Base-by-base conservation (phyloP, 1,139 yeast species). In the Meyerozyma elateridarum region DNA sequence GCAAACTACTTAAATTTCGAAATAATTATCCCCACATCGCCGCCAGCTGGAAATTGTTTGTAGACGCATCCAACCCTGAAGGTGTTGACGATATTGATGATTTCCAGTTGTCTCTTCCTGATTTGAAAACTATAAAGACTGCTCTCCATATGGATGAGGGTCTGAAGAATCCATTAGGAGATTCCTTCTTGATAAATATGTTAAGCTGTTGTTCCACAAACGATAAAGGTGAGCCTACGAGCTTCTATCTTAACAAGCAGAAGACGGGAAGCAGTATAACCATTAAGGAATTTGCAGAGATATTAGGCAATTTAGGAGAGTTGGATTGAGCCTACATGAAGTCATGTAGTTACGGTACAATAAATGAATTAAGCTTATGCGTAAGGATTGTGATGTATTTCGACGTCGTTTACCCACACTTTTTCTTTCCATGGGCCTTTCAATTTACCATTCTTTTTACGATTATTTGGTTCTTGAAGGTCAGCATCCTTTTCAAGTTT, bases 231-330 rank as follows among this genome's bases (percentile, higher is more conserved):
- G 45, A 47, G n/a, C 33, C 56, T 4, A 40, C 55, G 14, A 63
- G 56, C 37, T 67, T 56, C 36, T 59, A 56, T 36, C 51, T 58
- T 14, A 41, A 51, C 13, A 52, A 49, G 32, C 39, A 48, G 2
- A 52, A 53, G 30, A 34, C 38, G 7, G 70, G 69, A 0, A 44
- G 63, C 3, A 47, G 47, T 31, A 52, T 67, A 5, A 42, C 46
- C 5, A 57, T 67, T 32, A 66, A 64, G 39, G 73, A 64, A 35
- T 67, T 68, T 51, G 73, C 70, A 2, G 68, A 59, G 38, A 59
- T 67, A 4, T 40, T 67, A 26, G 73, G 73, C 1, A 56, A 52
- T 21, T 38, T 67, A 12, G 73, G 73, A 1, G 72, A 67, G 39
- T 47, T 55, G 8, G 59, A 52, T 21, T 53, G 25, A 28, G 18